A percentile compares a stretch with the other conserved stretches of the same genome.
These are phyloP conservation scores for Helichrysum umbraculigerum DNA, from an alignment of 129 eudicot species.

Conservation along the genomic window DNA sequence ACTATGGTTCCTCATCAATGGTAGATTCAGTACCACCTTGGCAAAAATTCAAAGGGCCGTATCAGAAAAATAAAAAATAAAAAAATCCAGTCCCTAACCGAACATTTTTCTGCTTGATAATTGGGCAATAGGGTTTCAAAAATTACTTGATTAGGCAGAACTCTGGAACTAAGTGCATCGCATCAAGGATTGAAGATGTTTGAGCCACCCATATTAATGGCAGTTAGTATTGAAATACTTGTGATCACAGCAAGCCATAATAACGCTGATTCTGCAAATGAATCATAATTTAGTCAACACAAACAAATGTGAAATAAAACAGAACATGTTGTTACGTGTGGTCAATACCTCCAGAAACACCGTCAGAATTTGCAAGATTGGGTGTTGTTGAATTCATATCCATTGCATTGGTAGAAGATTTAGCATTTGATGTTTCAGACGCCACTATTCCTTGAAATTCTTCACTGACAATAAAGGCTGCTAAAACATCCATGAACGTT, in stretches of 20 bases:
- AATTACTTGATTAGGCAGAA: conserved; percentile 5
- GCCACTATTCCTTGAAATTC: conserved; percentile 90
- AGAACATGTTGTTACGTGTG: background rate
- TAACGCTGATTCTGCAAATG: conserved; percentile 56
- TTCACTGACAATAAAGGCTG: conserved; percentile 84
- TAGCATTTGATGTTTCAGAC: conserved; percentile 61
- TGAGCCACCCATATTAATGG: conserved; percentile 59
- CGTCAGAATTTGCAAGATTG: conserved; percentile 35
- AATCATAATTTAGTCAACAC: conserved; percentile 21
- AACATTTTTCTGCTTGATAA: conserved; percentile 5
- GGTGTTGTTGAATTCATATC: conserved; percentile 27
- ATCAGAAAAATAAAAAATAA: background rate
- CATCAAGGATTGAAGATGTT: conserved; percentile 72
- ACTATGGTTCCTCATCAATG: conserved; percentile 11
- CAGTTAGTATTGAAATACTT: conserved; percentile 49
- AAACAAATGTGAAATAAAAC: background rate
- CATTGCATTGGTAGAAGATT: conserved; percentile 28
- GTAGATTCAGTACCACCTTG: background rate
- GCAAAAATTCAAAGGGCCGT: background rate
- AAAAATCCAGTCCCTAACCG: background rate
- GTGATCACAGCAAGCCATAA: conserved; percentile 75
- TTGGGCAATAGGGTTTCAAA: background rate
- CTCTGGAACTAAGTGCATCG: conserved; percentile 5
- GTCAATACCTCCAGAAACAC: conserved; percentile 44
- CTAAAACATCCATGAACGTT: conserved; percentile 79